These are phyloP conservation scores for Solanum lycopersicoides DNA, from an alignment of 257 asterid species.

Conservation along the genomic window DNA sequence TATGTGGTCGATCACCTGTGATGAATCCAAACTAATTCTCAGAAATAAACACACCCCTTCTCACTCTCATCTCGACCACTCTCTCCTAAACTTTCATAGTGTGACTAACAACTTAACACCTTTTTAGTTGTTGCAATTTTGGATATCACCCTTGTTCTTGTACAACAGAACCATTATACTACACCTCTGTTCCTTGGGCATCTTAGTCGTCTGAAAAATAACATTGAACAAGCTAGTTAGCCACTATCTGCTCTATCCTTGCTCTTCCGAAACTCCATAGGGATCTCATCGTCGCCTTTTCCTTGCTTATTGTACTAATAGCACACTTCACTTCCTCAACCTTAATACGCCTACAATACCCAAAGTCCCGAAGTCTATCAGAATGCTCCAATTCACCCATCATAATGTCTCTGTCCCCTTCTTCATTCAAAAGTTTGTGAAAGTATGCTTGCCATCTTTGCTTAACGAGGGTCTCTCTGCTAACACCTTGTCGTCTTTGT, in stretches of 20 bases:
- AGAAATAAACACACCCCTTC: not conserved
- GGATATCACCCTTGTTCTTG: not conserved
- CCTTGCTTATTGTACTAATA: too few species aligned
- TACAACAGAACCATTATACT: not conserved
- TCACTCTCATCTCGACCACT: not conserved
- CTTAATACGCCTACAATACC: too few species aligned
- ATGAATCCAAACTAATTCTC: not conserved
- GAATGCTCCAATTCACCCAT: too few species aligned
- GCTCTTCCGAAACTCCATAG: too few species aligned
- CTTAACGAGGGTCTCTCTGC: too few species aligned
- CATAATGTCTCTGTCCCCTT: too few species aligned
- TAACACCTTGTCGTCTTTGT: not conserved
- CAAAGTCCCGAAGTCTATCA: too few species aligned
- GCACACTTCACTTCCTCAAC: too few species aligned
- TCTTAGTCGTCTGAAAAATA: not conserved
- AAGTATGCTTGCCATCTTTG: too few species aligned
- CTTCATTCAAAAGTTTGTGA: too few species aligned
- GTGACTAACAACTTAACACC: not conserved
- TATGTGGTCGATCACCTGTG: not conserved
- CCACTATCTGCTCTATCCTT: not conserved
- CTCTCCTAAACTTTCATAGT: not conserved
- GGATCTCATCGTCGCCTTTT: too few species aligned
- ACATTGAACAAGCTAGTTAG: not conserved
- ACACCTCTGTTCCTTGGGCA: not conserved
- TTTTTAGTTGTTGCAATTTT: too few species aligned